Evolutionary conservation across 2,329 filamentous ascomycete genomes (phyloP).

Genomic region (Talaromyces sp.): DNA sequence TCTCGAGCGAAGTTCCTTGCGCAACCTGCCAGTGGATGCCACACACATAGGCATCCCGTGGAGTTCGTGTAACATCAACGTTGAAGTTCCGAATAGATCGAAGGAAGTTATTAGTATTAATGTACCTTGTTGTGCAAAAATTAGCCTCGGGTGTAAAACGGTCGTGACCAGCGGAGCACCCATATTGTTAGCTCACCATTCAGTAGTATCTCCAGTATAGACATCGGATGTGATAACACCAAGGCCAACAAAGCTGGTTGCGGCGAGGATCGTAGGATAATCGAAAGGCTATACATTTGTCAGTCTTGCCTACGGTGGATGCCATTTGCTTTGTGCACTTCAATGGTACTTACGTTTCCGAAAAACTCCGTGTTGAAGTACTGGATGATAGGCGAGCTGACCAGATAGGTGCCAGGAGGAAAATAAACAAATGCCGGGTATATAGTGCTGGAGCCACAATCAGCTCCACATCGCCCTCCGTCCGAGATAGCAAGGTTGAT

Average conservation of each 20-base stretch:
- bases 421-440: constrained; percentile 50
- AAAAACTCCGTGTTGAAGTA: constrained; percentile 22
- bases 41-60: constrained; percentile 56
- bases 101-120: constrained; percentile 56
- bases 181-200: too few species aligned
- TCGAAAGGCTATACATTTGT: too few species aligned
- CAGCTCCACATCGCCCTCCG: background rate
- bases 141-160: too few species aligned
- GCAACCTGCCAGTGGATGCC: constrained; percentile 77
- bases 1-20: constrained; percentile 65
- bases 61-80: constrained; percentile 64
- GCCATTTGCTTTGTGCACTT: too few species aligned
- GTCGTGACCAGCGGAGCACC: too few species aligned
- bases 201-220: too few species aligned
- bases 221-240: constrained; percentile 66
- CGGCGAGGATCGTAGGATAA: constrained; percentile 52
- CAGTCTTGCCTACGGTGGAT: too few species aligned
- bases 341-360: constrained; percentile 51
- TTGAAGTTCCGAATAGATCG: constrained; percentile 71
- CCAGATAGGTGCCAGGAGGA: constrained; percentile 52
- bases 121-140: too few species aligned
- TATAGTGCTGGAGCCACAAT: background rate
- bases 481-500: constrained; percentile 17
- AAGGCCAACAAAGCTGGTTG: constrained; percentile 71
- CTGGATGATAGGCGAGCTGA: constrained; percentile 18